Conservation (phyloP, 352 stramenopile genomes). For the Phytophthora parvispora region DNA sequence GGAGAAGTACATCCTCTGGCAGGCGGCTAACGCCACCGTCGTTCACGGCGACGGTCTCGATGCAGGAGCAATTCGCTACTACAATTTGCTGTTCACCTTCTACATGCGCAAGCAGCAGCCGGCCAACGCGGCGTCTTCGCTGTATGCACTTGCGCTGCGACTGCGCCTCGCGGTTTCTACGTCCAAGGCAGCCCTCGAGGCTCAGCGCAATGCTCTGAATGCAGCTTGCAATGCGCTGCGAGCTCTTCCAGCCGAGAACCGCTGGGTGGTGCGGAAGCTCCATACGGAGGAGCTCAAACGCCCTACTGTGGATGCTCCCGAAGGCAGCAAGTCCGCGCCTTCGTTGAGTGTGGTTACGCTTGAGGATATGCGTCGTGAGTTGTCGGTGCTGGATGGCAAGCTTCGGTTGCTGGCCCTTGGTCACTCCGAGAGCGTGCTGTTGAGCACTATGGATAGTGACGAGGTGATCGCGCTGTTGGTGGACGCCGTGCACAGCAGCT, state of each 20-base stretch:
- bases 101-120: slow-evolving; percentile 74
- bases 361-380: slow-evolving; percentile 66
- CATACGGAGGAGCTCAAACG: slow-evolving; percentile 64
- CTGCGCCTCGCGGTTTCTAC: slow-evolving; percentile 52
- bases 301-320: slow-evolving; percentile 5
- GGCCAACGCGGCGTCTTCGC: slow-evolving; percentile 65
- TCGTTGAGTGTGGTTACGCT: slow-evolving; percentile 71
- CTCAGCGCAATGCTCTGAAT: slow-evolving; percentile 74
- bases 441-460: slow-evolving; percentile 66
- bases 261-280: slow-evolving; percentile 80
- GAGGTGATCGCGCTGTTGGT: slow-evolving; percentile 72
- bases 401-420: slow-evolving; percentile 62
- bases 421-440: slow-evolving; percentile 60
- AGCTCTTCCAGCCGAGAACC: slow-evolving; percentile 51
- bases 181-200: slow-evolving; percentile 49
- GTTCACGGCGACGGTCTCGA: slow-evolving; percentile 46
- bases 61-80: slow-evolving; percentile 56
- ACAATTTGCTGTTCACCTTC: slow-evolving; percentile 80
- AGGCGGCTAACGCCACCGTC: slow-evolving; percentile 76
- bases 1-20: slow-evolving; percentile 80
- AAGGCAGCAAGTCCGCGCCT: slow-evolving; percentile 9
- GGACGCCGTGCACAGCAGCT: slow-evolving; percentile 45
- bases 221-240: slow-evolving; percentile 57
- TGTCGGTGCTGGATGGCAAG: slow-evolving; percentile 75
- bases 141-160: slow-evolving; percentile 66